These are phyloP conservation scores for Botrytis elliptica DNA, from an alignment of 2,329 filamentous ascomycete genomes.

Conservation along the genomic window DNA sequence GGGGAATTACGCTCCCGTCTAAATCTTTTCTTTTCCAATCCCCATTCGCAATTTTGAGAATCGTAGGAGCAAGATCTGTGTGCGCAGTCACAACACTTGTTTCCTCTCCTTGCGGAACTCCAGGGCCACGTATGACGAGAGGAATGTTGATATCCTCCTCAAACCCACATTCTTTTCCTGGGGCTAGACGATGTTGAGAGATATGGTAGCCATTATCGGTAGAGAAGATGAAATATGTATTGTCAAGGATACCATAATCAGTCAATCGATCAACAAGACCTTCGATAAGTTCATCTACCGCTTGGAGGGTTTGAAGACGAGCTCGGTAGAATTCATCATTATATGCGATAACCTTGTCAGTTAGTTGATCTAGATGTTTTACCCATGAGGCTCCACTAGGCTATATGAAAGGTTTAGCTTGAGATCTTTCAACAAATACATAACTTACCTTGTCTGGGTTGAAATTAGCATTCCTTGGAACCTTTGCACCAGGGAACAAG, in stretches of 20 bases:
- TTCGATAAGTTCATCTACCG: conserved; percentile 55
- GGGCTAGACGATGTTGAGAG: conserved; percentile 50
- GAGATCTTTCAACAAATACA: neutral
- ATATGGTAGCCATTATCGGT: conserved; percentile 56
- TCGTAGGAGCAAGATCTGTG: conserved; percentile 52
- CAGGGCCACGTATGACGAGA: conserved; percentile 58
- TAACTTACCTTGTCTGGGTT: conserved; percentile 58
- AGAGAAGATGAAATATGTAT: conserved; percentile 59
- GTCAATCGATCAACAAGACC: conserved; percentile 47
- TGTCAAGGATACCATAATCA: conserved; percentile 42
- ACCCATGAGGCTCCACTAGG: conserved; percentile 51
- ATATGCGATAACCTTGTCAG: conserved; percentile 45
- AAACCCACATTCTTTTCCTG: conserved; percentile 51
- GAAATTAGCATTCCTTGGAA: conserved; percentile 64
- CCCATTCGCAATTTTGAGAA: conserved; percentile 44
- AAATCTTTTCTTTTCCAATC: conserved; percentile 45
- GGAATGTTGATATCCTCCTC: conserved; percentile 54
- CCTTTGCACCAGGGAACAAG: conserved; percentile 57
- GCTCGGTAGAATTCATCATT: conserved; percentile 53
- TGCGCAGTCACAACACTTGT: conserved; percentile 51
- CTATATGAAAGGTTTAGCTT: conserved; percentile 25
- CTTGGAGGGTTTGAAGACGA: conserved; percentile 52
- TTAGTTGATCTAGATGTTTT: conserved; percentile 44
- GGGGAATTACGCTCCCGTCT: conserved; percentile 47
- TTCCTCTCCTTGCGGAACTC: conserved; percentile 45